Conservation (phyloP, 2,329 filamentous ascomycete species). For the Apiospora rasikravindrae region DNA sequence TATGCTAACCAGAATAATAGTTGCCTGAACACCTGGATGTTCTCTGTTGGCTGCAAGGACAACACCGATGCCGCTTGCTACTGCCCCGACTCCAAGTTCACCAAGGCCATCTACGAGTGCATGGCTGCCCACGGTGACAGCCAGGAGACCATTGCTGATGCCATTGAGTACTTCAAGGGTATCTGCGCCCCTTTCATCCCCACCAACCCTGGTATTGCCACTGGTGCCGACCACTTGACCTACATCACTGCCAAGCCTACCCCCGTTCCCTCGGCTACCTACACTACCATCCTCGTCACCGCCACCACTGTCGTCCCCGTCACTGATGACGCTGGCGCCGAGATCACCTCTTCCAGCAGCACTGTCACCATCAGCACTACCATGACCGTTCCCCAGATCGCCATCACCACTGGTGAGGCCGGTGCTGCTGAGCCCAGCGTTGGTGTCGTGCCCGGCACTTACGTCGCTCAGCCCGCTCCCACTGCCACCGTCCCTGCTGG, state of each 20-base stretch:
- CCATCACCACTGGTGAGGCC: constrained; percentile 46
- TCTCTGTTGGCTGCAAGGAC: constrained; percentile 74
- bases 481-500: constrained; percentile 41
- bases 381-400: constrained; percentile 48
- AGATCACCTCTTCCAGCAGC: constrained; percentile 57
- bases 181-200: constrained; percentile 81
- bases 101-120: constrained; percentile 80
- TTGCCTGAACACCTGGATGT: constrained; percentile 92
- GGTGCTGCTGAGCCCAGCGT: constrained; percentile 46
- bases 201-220: constrained; percentile 85
- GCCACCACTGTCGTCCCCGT: constrained; percentile 59
- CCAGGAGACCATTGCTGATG: constrained; percentile 69
- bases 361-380: constrained; percentile 52
- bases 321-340: constrained; percentile 51
- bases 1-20: no score
- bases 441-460: constrained; percentile 32
- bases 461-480: constrained; percentile 33
- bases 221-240: constrained; percentile 69
- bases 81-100: constrained; percentile 81
- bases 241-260: constrained; percentile 59
- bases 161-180: constrained; percentile 85
- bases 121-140: constrained; percentile 76
- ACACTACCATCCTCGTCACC: constrained; percentile 54
- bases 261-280: constrained; percentile 45
- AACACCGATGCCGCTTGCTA: constrained; percentile 86